Evolutionary conservation across 2,329 filamentous ascomycete species (phyloP).

Genomic region (Escovopsis sp.): DNA sequence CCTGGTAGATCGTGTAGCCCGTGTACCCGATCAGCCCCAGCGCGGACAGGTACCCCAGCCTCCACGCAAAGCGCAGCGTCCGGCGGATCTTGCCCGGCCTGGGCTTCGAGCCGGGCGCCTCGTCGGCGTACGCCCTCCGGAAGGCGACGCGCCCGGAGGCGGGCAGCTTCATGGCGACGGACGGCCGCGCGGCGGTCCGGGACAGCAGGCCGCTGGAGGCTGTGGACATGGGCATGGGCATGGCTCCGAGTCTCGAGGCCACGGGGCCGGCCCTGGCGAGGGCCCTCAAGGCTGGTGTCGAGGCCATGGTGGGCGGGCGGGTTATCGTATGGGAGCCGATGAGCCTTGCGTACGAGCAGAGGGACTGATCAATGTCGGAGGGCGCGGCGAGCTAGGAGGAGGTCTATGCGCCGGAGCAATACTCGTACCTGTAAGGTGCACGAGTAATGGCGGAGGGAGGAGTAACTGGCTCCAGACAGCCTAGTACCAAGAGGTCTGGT

Average conservation of each 20-base stretch:
- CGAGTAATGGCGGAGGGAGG: too few species aligned
- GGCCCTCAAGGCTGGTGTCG: slow-evolving; percentile 22
- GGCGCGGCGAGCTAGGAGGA: too few species aligned
- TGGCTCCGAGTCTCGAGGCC: slow-evolving; percentile 14
- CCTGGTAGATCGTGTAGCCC: slow-evolving; percentile 68
- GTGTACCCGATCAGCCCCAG: slow-evolving; percentile 57
- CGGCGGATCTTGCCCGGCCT: slow-evolving; percentile 47
- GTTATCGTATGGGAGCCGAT: background rate
- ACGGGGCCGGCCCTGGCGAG: slow-evolving; percentile 18
- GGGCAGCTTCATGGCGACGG: slow-evolving; percentile 20
- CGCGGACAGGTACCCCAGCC: slow-evolving; percentile 62
- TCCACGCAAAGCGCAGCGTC: slow-evolving; percentile 68
- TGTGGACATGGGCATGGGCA: slow-evolving; percentile 15
- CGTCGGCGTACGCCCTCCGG: slow-evolving; percentile 36
- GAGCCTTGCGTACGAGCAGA: too few species aligned
- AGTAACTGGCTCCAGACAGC: too few species aligned
- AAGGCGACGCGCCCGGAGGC: slow-evolving; percentile 25
- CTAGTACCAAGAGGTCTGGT: too few species aligned
- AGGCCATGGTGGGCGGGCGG: background rate
- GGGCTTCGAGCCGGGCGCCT: slow-evolving; percentile 32
- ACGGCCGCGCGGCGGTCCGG: slow-evolving; percentile 13
- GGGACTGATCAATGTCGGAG: too few species aligned
- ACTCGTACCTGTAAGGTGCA: too few species aligned
- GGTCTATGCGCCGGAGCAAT: too few species aligned
- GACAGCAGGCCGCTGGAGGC: slow-evolving; percentile 11